These are phyloP conservation scores for Kockiozyma suomiensis DNA, from an alignment of 805 yeast genomes.

Conservation along the genomic window DNA sequence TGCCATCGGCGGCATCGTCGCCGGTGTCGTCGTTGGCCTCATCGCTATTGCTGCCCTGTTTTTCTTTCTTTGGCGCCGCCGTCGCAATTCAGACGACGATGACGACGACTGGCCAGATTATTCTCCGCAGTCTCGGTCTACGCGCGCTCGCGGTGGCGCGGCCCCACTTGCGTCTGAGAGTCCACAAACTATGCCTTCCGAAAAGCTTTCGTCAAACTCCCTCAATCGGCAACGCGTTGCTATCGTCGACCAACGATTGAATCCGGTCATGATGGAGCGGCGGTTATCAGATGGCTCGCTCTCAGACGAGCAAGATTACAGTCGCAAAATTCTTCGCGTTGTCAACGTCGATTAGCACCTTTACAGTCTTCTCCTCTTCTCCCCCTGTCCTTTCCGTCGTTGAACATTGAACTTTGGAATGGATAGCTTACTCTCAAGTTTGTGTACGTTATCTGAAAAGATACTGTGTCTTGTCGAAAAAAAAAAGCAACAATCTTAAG, in stretches of 20 bases:
- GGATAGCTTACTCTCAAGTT: too few species aligned
- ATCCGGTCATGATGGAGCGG: slow-evolving; percentile 78
- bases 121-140: slow-evolving; percentile 6
- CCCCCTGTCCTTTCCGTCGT: background rate
- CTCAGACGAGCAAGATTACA: slow-evolving; percentile 82
- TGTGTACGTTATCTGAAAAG: background rate
- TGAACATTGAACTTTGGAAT: background rate
- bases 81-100: slow-evolving; percentile 49
- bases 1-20: slow-evolving; percentile 64
- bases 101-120: slow-evolving; percentile 36
- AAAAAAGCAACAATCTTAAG: too few species aligned
- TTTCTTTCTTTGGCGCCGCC: slow-evolving; percentile 49
- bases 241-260: slow-evolving; percentile 63
- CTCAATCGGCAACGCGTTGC: slow-evolving; percentile 32
- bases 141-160: slow-evolving; percentile 4
- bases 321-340: slow-evolving; percentile 78
- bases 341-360: slow-evolving; percentile 71
- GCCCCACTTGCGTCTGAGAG: background rate
- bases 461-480: too few species aligned
- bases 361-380: background rate
- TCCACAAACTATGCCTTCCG: slow-evolving; percentile 1
- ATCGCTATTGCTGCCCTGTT: slow-evolving; percentile 47
- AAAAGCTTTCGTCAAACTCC: slow-evolving; percentile 23
- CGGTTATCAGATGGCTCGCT: slow-evolving; percentile 79
- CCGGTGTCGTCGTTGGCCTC: slow-evolving; percentile 55